Percentiles rank a stretch among this genome's conserved stretches.
These are phyloP conservation scores for Emergomyces orientalis DNA, from an alignment of 2,329 filamentous ascomycete genomes.

Conservation along the genomic window DNA sequence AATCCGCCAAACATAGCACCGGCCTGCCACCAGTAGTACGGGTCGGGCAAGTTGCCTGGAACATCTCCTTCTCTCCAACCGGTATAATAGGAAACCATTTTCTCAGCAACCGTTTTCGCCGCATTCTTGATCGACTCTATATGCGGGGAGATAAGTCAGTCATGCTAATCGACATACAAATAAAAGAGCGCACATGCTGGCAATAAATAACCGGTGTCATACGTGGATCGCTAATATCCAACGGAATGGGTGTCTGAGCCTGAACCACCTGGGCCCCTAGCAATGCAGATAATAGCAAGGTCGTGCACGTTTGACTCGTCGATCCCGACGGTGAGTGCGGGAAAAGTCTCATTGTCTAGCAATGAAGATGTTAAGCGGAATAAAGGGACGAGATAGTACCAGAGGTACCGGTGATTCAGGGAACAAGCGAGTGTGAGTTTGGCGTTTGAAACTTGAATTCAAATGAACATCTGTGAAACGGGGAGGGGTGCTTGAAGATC, in stretches of 20 bases:
- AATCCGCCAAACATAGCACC: slow-evolving; percentile 42
- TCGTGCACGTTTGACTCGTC: slow-evolving; percentile 13
- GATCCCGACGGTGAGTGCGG: background rate
- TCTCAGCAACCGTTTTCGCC: slow-evolving; percentile 25
- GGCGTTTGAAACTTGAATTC: background rate
- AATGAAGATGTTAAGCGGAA: background rate
- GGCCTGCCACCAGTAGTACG: slow-evolving; percentile 33
- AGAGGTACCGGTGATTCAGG: background rate
- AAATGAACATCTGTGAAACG: background rate
- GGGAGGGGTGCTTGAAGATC: background rate
- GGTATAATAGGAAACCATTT: slow-evolving; percentile 29
- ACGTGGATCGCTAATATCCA: slow-evolving; percentile 24
- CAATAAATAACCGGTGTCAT: slow-evolving; percentile 5
- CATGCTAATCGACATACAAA: background rate
- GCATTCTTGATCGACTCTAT: slow-evolving; percentile 30
- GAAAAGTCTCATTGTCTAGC: slow-evolving; percentile 11
- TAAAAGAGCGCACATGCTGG: background rate
- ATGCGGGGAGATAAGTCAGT: slow-evolving; percentile 23
- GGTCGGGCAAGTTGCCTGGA: slow-evolving; percentile 26
- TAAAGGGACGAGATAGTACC: background rate
- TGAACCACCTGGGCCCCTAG: slow-evolving; percentile 20
- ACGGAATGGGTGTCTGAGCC: slow-evolving; percentile 17
- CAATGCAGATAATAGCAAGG: slow-evolving; percentile 13
- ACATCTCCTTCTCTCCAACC: slow-evolving; percentile 26
- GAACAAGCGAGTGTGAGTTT: background rate